Conservation (phyloP, 306 rosid species). For the Sophora flavescens region DNA sequence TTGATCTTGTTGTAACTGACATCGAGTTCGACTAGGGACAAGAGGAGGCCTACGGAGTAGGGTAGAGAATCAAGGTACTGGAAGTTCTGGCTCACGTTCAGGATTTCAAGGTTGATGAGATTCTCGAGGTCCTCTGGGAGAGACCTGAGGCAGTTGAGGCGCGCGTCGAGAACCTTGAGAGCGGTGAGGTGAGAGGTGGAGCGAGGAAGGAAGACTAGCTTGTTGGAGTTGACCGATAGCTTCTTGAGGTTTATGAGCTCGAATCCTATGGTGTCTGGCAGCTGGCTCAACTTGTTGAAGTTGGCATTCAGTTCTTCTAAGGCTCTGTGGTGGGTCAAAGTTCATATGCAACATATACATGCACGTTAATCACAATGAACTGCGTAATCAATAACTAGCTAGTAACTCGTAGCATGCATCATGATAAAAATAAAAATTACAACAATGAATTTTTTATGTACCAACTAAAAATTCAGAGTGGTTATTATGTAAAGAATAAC, state of each 20-base stretch:
- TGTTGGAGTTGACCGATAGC: constrained; percentile 82
- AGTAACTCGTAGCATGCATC: background rate
- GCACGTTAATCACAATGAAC: constrained; percentile 6
- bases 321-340: constrained; percentile 44
- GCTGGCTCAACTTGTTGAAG: constrained; percentile 74
- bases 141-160: constrained; percentile 76
- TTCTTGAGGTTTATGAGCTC: constrained; percentile 74
- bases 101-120: constrained; percentile 76
- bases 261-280: constrained; percentile 75
- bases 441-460: background rate
- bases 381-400: background rate
- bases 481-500: no score
- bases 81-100: constrained; percentile 92
- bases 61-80: constrained; percentile 78
- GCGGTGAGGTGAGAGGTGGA: constrained; percentile 69
- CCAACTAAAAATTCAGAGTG: background rate
- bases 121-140: constrained; percentile 85
- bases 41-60: constrained; percentile 78
- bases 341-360: background rate
- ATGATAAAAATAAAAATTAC: background rate
- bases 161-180: constrained; percentile 67
- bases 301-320: constrained; percentile 87
- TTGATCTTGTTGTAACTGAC: constrained; percentile 79
- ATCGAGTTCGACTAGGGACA: constrained; percentile 78
- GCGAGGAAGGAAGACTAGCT: constrained; percentile 66